Evolutionary conservation across 2,329 filamentous ascomycete species (phyloP).

Genomic region (Penicillium sclerotiorum): DNA sequence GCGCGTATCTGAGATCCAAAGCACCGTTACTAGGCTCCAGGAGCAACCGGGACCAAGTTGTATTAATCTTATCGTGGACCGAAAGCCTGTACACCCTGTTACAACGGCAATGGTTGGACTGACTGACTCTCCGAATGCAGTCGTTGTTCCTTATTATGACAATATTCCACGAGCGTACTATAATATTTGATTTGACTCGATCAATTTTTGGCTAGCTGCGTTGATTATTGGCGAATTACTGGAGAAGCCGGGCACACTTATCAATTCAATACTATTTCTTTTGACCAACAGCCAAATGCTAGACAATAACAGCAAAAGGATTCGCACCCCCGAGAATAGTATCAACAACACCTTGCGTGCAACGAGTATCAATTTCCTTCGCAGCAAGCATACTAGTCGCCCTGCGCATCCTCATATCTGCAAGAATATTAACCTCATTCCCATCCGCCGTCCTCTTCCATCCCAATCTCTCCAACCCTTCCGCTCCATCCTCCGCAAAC

Average conservation of each 20-base stretch:
- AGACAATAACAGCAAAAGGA: background rate
- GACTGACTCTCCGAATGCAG: conserved; percentile 45
- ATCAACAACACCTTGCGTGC: background rate
- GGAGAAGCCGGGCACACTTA: too few relatives aligned
- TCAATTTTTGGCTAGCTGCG: too few relatives aligned
- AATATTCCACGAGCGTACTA: conserved; percentile 43
- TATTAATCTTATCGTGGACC: conserved; percentile 47
- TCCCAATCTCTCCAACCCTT: background rate
- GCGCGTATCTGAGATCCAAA: conserved; percentile 31
- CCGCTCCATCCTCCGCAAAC: background rate
- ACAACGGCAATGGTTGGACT: conserved; percentile 47
- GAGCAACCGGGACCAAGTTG: conserved; percentile 33
- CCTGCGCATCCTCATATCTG: background rate
- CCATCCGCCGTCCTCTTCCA: background rate
- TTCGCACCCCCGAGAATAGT: background rate
- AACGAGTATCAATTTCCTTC: background rate
- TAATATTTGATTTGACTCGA: conserved; percentile 9
- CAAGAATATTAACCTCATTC: background rate
- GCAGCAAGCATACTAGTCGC: background rate
- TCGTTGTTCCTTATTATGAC: conserved; percentile 54
- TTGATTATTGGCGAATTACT: too few relatives aligned
- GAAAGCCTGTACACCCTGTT: conserved; percentile 33
- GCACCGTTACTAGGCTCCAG: conserved; percentile 36
- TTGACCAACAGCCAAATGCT: too few relatives aligned
- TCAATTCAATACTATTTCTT: too few relatives aligned